Percentiles rank a stretch among this genome's conserved stretches.
Evolutionary conservation across 192 early-diverging fungal species (phyloP).

Genomic region (Rhizophlyctis rosea): DNA sequence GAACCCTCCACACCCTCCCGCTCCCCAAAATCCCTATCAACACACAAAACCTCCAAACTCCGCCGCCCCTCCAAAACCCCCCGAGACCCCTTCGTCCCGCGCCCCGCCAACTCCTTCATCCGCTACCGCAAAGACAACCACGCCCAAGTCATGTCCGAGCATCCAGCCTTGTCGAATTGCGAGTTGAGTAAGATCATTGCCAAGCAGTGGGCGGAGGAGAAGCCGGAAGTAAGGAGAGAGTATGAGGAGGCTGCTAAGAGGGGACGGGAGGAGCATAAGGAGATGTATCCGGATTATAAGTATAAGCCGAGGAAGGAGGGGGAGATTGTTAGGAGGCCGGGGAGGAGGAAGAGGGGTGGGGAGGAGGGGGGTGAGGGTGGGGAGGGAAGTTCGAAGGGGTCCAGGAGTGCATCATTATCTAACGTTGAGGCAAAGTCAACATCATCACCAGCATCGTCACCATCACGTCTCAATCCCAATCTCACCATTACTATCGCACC

Average conservation of each 20-base stretch:
- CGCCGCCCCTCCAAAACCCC: not conserved
- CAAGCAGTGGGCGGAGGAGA: constrained; percentile 53
- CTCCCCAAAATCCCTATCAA: too few species aligned
- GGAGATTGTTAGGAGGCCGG: not conserved
- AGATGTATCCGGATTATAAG: constrained; percentile 59
- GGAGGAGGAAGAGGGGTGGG: not conserved
- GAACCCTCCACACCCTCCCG: too few species aligned
- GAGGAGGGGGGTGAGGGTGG: not conserved
- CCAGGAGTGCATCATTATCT: too few species aligned
- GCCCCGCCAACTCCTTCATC: constrained; percentile 56
- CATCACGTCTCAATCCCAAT: too few species aligned
- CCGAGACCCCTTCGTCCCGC: constrained; percentile 14
- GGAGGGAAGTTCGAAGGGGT: not conserved
- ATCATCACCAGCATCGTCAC: too few species aligned
- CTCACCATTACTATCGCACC: too few species aligned
- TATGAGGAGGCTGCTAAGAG: constrained; percentile 50
- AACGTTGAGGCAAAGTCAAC: too few species aligned
- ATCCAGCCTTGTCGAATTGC: constrained; percentile 50
- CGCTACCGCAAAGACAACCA: constrained; percentile 60
- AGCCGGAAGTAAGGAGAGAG: constrained; percentile 44
- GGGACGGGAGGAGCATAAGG: constrained; percentile 48
- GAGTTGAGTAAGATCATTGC: constrained; percentile 58
- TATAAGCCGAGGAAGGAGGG: constrained; percentile 48
- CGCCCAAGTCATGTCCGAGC: constrained; percentile 40
- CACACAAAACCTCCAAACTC: too few species aligned